Evolutionary conservation across 1,139 yeast genomes (phyloP).

Genomic region (Geotrichum klebahnii): DNA sequence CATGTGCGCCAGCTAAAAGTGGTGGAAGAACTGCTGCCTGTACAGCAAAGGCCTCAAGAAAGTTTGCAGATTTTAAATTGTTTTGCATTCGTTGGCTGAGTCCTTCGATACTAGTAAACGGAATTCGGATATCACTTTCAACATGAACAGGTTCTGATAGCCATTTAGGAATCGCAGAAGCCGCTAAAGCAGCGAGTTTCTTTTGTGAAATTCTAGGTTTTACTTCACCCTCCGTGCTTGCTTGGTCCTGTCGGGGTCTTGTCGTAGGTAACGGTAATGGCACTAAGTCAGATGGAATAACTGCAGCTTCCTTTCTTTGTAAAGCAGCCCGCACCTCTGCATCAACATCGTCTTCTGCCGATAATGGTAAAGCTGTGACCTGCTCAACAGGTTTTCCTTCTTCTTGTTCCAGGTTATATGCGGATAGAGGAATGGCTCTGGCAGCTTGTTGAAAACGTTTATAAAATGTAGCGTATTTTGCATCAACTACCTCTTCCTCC

Average conservation of each 20-base stretch:
- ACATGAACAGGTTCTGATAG: constrained; percentile 59
- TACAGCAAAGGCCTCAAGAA: constrained; percentile 66
- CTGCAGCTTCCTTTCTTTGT: constrained; percentile 17
- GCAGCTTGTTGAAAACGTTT: constrained; percentile 23
- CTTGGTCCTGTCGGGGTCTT: neutral
- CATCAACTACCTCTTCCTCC: constrained; percentile 16
- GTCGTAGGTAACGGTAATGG: constrained; percentile 18
- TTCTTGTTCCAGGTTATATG: constrained; percentile 14
- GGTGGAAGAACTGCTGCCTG: constrained; percentile 64
- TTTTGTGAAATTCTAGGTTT: constrained; percentile 38
- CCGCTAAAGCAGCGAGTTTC: constrained; percentile 4
- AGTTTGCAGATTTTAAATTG: constrained; percentile 49
- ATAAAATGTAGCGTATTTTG: constrained; percentile 24
- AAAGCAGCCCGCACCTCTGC: constrained; percentile 14
- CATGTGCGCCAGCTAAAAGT: constrained; percentile 47
- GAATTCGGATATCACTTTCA: constrained; percentile 28
- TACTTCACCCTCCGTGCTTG: neutral
- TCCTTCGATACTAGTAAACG: constrained; percentile 34
- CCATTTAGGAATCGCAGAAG: constrained; percentile 48
- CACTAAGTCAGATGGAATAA: constrained; percentile 19
- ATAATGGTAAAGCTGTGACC: constrained; percentile 1
- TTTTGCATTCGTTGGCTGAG: constrained; percentile 42
- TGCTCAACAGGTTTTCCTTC: constrained; percentile 7
- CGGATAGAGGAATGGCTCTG: constrained; percentile 21
- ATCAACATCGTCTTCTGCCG: constrained; percentile 16